Base-by-base conservation (phyloP, 2,329 filamentous ascomycete genomes). In the Cladophialophora yegresii region DNA sequence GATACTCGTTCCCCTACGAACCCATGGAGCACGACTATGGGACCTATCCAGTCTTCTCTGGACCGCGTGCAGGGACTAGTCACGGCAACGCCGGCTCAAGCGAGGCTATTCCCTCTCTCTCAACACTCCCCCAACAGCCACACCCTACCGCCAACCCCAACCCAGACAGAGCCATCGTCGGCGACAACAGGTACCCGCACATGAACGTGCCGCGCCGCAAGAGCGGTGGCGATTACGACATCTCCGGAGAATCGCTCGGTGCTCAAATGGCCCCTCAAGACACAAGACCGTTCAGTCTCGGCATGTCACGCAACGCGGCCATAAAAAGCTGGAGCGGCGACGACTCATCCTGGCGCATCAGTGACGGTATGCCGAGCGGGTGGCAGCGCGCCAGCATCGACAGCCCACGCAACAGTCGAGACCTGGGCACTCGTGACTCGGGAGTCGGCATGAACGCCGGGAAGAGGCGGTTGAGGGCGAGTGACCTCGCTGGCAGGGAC, bases 141-240 rank as follows among this genome's bases (percentile, higher is more conserved):
- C 32, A 43, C 12, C 56, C 43, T 8, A 40, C 43, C 16, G 32
- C 28, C 50, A 33, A 16, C 28, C 32, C 28, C 26, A 20, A 36
- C 4, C n/a, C 23, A 20, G 55, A 54, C 16, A 64, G 51, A 49
- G 40, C 47, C 40, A 58, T 64, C 8, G 61, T 64, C 20, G 63
- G 62, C 51, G 65, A 69, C 61, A 65, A 65, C 32, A n/a, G 67
- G 2, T 66, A 69, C 32, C 67, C 67, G 8, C 61, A 62, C 60
- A 53, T 65, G 59, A 53, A 53, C 33, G 50, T 65, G 40, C 67
- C 56, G 2, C 64, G 59, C 16, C 56, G 64, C 36, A 54, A 60
- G 56, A 58, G 59, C 32, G 50, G 53, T 33, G 56, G 57, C 12
- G 64, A 64, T 20, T 65, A 63, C 28, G 54, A 66, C 16, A 16